Conservation (phyloP, 2,329 filamentous ascomycete species). For the Metarhizium rileyi region DNA sequence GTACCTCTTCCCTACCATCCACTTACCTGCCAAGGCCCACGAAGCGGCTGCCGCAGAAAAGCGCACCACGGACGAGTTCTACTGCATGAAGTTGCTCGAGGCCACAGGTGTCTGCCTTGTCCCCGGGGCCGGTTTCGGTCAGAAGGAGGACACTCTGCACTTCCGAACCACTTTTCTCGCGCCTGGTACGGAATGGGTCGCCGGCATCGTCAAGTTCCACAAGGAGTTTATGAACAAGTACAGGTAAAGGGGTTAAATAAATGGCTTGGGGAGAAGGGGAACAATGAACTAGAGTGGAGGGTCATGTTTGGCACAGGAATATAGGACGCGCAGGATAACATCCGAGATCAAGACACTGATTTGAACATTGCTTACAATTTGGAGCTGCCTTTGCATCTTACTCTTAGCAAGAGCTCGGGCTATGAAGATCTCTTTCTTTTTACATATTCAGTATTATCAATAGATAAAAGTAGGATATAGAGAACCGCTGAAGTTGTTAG, state of each 20-base stretch:
- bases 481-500: no score
- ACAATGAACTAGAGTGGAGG: not conserved
- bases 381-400: not conserved
- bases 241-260: slow-evolving; percentile 23
- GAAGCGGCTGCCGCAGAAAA: slow-evolving; percentile 66
- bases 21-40: slow-evolving; percentile 63
- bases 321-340: not conserved
- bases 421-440: not conserved
- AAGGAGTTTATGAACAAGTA: slow-evolving; percentile 82
- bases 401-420: not conserved
- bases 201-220: slow-evolving; percentile 82
- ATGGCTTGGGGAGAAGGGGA: not conserved
- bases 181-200: slow-evolving; percentile 91
- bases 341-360: not conserved
- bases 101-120: slow-evolving; percentile 93
- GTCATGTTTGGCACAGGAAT: not conserved
- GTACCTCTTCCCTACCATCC: slow-evolving; percentile 98
- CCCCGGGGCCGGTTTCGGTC: slow-evolving; percentile 85
- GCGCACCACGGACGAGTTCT: slow-evolving; percentile 81
- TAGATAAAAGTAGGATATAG: no score
- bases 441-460: no score
- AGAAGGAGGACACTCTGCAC: slow-evolving; percentile 83
- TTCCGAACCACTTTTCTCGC: slow-evolving; percentile 96
- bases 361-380: not conserved
- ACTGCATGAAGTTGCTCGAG: slow-evolving; percentile 83